Evolutionary conservation across 495 filamentous ascomycete genomes (phyloP).

Genomic region (Podospora didyma): DNA sequence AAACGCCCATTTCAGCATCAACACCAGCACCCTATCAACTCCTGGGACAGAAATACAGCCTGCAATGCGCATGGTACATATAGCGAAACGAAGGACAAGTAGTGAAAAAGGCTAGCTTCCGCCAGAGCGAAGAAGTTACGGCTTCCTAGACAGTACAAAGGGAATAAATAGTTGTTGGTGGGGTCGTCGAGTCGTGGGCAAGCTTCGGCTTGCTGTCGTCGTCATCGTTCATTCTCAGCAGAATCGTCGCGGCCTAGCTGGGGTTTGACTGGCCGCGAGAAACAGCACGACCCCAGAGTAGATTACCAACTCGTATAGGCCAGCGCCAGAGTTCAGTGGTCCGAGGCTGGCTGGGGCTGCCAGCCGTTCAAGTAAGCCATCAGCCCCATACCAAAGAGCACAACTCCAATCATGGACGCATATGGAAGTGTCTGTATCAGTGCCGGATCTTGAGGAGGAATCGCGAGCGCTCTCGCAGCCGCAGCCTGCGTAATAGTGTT

Average conservation of each 20-base stretch:
- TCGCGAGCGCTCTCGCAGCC: slow-evolving; percentile 15
- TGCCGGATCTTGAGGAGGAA: slow-evolving; percentile 28
- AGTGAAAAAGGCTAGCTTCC: background rate
- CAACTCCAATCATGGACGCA: slow-evolving; percentile 82
- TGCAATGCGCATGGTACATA: slow-evolving; percentile 9
- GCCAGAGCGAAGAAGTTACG: background rate
- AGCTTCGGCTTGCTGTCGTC: background rate
- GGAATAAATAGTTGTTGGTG: background rate
- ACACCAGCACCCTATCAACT: background rate
- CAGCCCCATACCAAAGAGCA: slow-evolving; percentile 80
- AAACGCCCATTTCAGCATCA: background rate
- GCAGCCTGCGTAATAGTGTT: slow-evolving; percentile 38
- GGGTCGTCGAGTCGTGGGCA: background rate
- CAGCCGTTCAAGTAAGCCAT: slow-evolving; percentile 95
- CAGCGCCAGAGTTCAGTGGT: slow-evolving; percentile 1
- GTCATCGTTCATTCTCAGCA: background rate
- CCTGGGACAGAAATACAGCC: background rate
- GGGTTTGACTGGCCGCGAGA: background rate
- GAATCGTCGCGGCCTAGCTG: background rate
- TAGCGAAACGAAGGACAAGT: background rate
- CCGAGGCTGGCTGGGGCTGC: slow-evolving; percentile 46
- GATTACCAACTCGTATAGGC: background rate
- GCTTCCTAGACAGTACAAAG: background rate
- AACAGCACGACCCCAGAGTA: background rate
- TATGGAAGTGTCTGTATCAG: slow-evolving; percentile 72